Evolutionary conservation across 495 filamentous ascomycete species (phyloP).

Genomic region (Penicillium longicatenatum): DNA sequence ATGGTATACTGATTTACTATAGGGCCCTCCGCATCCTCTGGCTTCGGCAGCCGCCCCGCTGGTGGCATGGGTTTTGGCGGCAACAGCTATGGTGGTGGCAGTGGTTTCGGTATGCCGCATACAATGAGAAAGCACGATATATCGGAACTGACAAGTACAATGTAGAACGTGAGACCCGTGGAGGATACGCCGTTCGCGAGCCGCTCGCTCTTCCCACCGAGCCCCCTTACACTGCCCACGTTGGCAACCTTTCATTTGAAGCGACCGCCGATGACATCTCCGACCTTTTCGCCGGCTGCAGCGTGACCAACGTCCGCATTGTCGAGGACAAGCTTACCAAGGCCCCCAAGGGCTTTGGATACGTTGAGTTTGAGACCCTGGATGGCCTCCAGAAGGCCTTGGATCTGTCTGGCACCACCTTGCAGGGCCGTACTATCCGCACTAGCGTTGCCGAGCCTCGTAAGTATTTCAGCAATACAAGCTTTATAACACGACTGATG

Average conservation of each 20-base stretch:
- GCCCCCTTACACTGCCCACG: conserved; percentile 92
- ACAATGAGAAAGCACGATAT: neutral
- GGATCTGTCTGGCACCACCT: conserved; percentile 72
- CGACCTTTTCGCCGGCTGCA: conserved; percentile 82
- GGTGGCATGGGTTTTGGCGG: conserved; percentile 49
- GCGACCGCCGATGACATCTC: conserved; percentile 76
- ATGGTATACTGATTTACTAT: conserved; percentile 13
- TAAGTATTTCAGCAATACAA: conserved; percentile 45
- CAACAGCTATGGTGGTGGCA: conserved; percentile 28
- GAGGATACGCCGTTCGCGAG: conserved; percentile 72
- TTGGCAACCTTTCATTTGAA: conserved; percentile 96
- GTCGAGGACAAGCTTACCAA: conserved; percentile 92
- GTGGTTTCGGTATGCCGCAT: conserved; percentile 12
- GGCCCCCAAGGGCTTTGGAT: conserved; percentile 96
- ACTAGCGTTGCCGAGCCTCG: conserved; percentile 86
- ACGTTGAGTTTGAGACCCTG: conserved; percentile 87
- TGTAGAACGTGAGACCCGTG: conserved; percentile 42
- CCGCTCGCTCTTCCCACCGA: conserved; percentile 83
- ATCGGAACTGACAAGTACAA: conserved; percentile 20
- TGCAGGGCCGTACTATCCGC: conserved; percentile 84
- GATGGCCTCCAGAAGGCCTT: conserved; percentile 92
- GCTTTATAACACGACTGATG: conserved; percentile 28
- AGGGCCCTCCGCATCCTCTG: conserved; percentile 39
- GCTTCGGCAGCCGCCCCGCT: conserved; percentile 48
- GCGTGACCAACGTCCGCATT: conserved; percentile 86